phyloP scores from a whole-genome alignment of 306 rosid species.

The Ormosia semicastrata region DNA sequence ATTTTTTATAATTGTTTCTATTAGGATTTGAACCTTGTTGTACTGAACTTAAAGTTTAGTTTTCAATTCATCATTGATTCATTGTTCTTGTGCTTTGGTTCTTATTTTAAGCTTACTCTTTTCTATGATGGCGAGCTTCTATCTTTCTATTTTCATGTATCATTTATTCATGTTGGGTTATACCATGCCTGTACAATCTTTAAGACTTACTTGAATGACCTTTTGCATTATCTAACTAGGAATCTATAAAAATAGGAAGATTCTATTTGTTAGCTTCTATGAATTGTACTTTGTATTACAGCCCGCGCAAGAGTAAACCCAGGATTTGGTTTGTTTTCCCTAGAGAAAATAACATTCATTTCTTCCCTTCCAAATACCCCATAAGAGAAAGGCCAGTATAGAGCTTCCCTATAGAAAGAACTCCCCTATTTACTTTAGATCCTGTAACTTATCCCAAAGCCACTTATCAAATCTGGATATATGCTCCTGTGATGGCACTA shows the following conservation, averaged over 20 bases:
- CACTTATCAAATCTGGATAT: too few relatives aligned
- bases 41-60: conserved; percentile 7
- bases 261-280: too few relatives aligned
- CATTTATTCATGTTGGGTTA: background rate
- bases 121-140: background rate
- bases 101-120: background rate
- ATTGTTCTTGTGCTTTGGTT: conserved; percentile 8
- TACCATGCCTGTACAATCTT: background rate
- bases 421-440: too few relatives aligned
- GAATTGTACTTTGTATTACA: too few relatives aligned
- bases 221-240: conserved; percentile 14
- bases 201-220: background rate
- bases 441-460: too few relatives aligned
- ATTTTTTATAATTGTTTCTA: conserved; percentile 6
- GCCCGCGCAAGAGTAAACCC: too few relatives aligned
- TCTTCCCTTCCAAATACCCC: too few relatives aligned
- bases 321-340: too few relatives aligned
- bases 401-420: too few relatives aligned
- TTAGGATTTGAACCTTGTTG: conserved; percentile 5
- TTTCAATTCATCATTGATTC: background rate
- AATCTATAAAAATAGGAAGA: background rate
- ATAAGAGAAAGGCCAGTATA: too few relatives aligned
- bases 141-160: conserved; percentile 1
- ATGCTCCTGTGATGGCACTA: too few relatives aligned
- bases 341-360: too few relatives aligned